Percentiles rank a stretch among this genome's conserved stretches.
Conservation (phyloP, 192 early-diverging fungal species). For the Backusella sp. region DNA sequence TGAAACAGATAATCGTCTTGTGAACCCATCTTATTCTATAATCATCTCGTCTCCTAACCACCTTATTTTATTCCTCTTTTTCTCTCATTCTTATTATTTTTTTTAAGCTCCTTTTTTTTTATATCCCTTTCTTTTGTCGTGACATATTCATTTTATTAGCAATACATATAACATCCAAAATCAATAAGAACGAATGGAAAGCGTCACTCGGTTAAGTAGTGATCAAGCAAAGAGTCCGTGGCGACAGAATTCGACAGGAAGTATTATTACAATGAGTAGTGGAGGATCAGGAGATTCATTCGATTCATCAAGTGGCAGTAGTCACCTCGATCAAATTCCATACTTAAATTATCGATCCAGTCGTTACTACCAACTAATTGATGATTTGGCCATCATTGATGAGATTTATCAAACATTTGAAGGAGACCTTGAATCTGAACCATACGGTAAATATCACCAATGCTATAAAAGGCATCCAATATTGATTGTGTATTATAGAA, state of each 20-base stretch:
- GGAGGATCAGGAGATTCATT: not conserved
- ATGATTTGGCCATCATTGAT: slow-evolving; percentile 18
- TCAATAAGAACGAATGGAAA: not conserved
- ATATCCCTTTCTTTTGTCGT: not conserved
- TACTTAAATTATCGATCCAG: not conserved
- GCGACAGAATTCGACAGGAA: not conserved
- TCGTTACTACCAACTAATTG: slow-evolving; percentile 6
- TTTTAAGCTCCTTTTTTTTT: not conserved
- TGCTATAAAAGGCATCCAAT: not conserved
- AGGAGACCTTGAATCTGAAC: not conserved
- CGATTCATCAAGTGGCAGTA: not conserved
- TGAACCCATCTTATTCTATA: not conserved
- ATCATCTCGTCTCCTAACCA: not conserved
- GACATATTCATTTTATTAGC: no score
- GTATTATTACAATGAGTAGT: not conserved
- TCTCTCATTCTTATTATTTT: not conserved
- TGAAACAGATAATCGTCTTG: not conserved
- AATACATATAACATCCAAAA: not conserved
- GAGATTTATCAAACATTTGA: slow-evolving; percentile 14
- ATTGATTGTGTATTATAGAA: not conserved
- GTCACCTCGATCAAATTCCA: not conserved
- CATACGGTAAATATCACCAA: not conserved
- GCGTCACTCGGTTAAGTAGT: not conserved
- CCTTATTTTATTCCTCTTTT: not conserved
- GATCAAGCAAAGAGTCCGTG: not conserved